These are phyloP conservation scores for Penicillium crustosum DNA, from an alignment of 2,329 filamentous ascomycete species.

Conservation along the genomic window DNA sequence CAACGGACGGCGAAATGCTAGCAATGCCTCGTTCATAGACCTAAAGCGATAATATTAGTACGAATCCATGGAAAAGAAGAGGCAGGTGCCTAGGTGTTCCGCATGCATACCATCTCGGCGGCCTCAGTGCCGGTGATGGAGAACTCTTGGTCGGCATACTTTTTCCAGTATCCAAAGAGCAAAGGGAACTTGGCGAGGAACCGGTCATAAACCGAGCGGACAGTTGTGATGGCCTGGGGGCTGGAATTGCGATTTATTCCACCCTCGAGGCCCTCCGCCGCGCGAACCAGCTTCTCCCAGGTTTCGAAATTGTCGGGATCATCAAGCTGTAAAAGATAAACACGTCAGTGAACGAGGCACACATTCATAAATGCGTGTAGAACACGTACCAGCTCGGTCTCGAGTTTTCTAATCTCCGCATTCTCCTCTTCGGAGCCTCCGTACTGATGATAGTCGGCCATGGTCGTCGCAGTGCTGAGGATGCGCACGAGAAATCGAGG, in stretches of 20 bases:
- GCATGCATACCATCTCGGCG: constrained; percentile 77
- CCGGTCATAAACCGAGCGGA: constrained; percentile 84
- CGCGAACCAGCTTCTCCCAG: constrained; percentile 89
- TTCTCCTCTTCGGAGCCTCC: constrained; percentile 78
- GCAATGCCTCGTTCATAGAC: constrained; percentile 94
- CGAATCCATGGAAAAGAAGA: neutral
- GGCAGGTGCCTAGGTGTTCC: neutral
- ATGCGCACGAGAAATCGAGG: constrained; percentile 1
- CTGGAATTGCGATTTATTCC: constrained; percentile 96
- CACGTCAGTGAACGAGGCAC: constrained; percentile 9
- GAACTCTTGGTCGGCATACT: constrained; percentile 97
- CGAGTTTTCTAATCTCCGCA: constrained; percentile 75
- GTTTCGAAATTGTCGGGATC: constrained; percentile 89
- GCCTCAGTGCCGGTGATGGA: constrained; percentile 95
- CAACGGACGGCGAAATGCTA: constrained; percentile 88
- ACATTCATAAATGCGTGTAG: neutral
- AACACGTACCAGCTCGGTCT: constrained; percentile 69
- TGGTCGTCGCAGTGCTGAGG: constrained; percentile 37
- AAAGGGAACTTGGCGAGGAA: constrained; percentile 94
- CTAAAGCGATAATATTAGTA: constrained; percentile 46
- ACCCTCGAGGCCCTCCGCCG: constrained; percentile 81
- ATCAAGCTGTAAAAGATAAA: constrained; percentile 46
- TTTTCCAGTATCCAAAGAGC: constrained; percentile 99
- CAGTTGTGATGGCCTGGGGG: constrained; percentile 83
- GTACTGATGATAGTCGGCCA: constrained; percentile 72